Conservation (phyloP, 2,329 filamentous ascomycete species). For the Ophiostoma himal-ulmi region DNA sequence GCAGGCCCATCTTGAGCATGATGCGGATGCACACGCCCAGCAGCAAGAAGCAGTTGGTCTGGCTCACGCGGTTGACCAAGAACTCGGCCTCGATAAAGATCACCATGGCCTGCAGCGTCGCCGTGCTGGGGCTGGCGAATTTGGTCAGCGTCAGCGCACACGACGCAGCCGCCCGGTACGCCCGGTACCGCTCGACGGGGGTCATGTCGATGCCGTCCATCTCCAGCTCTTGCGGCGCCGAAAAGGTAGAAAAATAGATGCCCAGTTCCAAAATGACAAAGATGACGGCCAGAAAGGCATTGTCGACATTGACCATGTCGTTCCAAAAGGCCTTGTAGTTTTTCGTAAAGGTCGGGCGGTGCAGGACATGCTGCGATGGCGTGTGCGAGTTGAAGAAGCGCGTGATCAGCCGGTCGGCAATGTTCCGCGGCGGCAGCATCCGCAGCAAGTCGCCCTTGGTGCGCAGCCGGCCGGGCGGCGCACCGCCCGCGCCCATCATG, state of each 20-base stretch:
- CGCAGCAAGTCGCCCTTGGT: constrained; percentile 44
- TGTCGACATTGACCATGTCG: constrained; percentile 23
- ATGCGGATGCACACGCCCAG: constrained; percentile 47
- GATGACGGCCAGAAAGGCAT: constrained; percentile 32
- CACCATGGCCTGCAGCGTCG: constrained; percentile 47
- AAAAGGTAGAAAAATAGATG: constrained; percentile 42
- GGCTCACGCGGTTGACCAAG: constrained; percentile 44
- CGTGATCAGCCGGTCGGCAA: constrained; percentile 47
- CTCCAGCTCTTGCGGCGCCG: constrained; percentile 41
- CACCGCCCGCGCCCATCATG: constrained; percentile 31
- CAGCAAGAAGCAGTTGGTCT: constrained; percentile 51
- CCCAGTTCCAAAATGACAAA: constrained; percentile 31
- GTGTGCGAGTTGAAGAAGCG: constrained; percentile 50
- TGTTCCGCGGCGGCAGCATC: constrained; percentile 42
- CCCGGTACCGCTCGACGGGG: constrained; percentile 43
- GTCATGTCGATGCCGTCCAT: constrained; percentile 39
- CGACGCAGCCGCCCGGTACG: constrained; percentile 46
- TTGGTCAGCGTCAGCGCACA: constrained; percentile 47
- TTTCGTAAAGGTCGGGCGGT: constrained; percentile 39
- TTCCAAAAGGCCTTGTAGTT: constrained; percentile 31
- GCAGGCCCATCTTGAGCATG: constrained; percentile 54
- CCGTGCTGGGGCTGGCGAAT: constrained; percentile 45
- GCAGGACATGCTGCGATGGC: constrained; percentile 46
- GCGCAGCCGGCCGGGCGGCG: constrained; percentile 31
- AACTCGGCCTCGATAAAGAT: constrained; percentile 52